Percentiles rank a stretch among this genome's conserved stretches.
These are phyloP conservation scores for Lobulomyces angularis DNA, from an alignment of 192 early-diverging fungal species.

Conservation along the genomic window DNA sequence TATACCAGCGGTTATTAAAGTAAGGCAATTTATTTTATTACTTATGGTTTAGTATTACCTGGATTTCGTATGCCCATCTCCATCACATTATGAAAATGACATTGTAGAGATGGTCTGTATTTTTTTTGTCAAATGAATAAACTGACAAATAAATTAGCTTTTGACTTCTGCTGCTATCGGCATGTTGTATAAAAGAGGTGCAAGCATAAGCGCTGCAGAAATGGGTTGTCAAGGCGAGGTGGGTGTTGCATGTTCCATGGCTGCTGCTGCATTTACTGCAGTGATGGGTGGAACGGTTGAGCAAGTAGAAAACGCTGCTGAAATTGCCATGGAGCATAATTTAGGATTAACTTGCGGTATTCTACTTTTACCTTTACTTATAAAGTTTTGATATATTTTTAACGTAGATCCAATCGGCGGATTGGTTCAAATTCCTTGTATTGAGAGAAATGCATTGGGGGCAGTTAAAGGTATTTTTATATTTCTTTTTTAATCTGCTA, in stretches of 20 bases:
- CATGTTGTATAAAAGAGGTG: constrained; percentile 93
- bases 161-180: constrained; percentile 88
- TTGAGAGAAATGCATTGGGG: constrained; percentile 87
- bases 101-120: constrained; percentile 91
- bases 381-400: constrained; percentile 65
- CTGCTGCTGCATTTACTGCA: constrained; percentile 85
- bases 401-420: constrained; percentile 86
- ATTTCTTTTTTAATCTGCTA: too few species aligned
- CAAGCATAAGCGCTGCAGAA: constrained; percentile 86
- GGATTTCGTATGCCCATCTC: constrained; percentile 66
- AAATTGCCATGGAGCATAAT: constrained; percentile 80
- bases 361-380: constrained; percentile 1
- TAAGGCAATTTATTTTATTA: background rate
- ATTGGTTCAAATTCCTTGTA: constrained; percentile 90
- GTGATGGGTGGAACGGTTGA: constrained; percentile 85
- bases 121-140: too few species aligned
- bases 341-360: constrained; percentile 32
- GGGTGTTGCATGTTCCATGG: constrained; percentile 95
- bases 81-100: constrained; percentile 66
- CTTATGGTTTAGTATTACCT: constrained; percentile 77
- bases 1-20: constrained; percentile 85
- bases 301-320: constrained; percentile 91
- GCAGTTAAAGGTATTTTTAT: too few species aligned
- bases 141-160: too few species aligned
- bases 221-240: constrained; percentile 98